A percentile compares a stretch with the other conserved stretches of the same genome.
phyloP scores from a whole-genome alignment of 75 land plant genomes.

The Sequoia sempervirens region DNA sequence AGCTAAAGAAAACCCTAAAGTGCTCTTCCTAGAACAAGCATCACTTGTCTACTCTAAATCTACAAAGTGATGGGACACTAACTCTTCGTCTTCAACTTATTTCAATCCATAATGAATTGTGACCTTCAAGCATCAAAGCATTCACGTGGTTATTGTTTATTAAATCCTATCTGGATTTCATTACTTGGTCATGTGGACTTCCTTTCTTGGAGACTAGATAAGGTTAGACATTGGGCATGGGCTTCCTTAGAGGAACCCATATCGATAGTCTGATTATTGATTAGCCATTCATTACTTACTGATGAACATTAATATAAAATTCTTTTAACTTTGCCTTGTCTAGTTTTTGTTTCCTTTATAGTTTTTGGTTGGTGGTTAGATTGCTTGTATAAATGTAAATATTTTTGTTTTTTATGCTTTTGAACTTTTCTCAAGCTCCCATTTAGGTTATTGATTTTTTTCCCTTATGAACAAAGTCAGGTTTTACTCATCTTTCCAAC shows the following conservation, averaged over 20 bases:
- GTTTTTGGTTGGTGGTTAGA: neutral
- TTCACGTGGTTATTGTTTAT: neutral
- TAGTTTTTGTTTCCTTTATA: neutral
- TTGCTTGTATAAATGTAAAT: neutral
- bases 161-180: neutral
- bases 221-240: neutral
- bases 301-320: neutral
- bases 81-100: too few relatives aligned
- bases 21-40: too few relatives aligned
- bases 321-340: neutral
- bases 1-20: too few relatives aligned
- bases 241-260: neutral
- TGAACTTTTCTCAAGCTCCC: neutral
- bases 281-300: neutral
- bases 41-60: too few relatives aligned
- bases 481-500: neutral
- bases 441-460: neutral
- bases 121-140: too few relatives aligned
- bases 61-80: too few relatives aligned
- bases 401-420: neutral
- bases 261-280: neutral
- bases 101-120: too few relatives aligned
- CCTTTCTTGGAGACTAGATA: neutral
- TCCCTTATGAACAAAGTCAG: neutral
- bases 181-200: neutral